Conservation (phyloP, 495 filamentous ascomycete genomes). For the Darksidea phi region DNA sequence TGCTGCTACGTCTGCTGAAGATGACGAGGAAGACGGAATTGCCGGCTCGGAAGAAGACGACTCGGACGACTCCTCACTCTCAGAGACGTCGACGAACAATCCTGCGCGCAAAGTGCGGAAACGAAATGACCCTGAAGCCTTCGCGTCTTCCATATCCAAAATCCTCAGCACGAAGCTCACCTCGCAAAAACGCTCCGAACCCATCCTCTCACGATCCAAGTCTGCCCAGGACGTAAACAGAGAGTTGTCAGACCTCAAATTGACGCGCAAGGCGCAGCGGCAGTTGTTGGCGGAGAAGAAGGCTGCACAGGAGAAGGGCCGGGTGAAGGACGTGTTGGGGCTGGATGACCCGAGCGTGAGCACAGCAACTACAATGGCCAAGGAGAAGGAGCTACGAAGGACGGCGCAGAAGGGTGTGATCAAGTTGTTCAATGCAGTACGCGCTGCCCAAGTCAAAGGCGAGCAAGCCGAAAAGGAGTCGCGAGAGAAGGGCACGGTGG, state of each 20-base stretch:
- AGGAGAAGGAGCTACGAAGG: conserved; percentile 78
- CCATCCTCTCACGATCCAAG: conserved; percentile 78
- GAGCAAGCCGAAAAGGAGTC: conserved; percentile 69
- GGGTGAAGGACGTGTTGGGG: conserved; percentile 79
- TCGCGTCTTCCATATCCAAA: conserved; percentile 85
- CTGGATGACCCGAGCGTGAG: conserved; percentile 50
- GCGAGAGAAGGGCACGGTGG: conserved; percentile 70
- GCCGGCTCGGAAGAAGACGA: conserved; percentile 28
- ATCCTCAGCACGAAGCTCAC: conserved; percentile 87
- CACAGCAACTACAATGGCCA: conserved; percentile 62
- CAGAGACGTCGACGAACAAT: conserved; percentile 35
- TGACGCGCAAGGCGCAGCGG: conserved; percentile 76
- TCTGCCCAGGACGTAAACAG: conserved; percentile 63
- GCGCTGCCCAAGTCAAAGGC: conserved; percentile 83
- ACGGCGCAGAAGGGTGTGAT: conserved; percentile 88
- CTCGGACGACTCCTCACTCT: conserved; percentile 40
- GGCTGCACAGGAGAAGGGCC: conserved; percentile 76
- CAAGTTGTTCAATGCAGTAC: conserved; percentile 92
- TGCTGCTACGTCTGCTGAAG: conserved; percentile 41
- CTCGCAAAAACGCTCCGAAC: conserved; percentile 74
- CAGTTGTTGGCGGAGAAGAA: conserved; percentile 80
- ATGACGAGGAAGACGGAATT: conserved; percentile 43
- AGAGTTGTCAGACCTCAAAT: conserved; percentile 66
- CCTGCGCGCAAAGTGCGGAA: conserved; percentile 51
- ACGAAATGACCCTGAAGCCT: conserved; percentile 85